A percentile compares a stretch with the other conserved stretches of the same genome.
These are phyloP conservation scores for Takashimella koratensis DNA, from an alignment of 1,284 basidiomycete genomes.

Conservation along the genomic window DNA sequence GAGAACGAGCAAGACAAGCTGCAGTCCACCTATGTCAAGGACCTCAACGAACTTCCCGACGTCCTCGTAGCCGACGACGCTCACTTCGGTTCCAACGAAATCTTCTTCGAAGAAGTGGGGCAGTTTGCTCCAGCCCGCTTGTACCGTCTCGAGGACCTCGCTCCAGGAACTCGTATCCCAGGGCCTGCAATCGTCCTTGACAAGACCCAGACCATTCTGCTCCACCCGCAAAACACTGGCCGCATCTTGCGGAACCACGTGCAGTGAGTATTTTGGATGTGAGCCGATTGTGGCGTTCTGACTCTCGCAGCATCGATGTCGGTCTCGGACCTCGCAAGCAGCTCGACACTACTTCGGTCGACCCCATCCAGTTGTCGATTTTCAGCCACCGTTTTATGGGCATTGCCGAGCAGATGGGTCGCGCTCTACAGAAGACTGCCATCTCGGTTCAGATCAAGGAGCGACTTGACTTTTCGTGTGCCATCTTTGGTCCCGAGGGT, in stretches of 20 bases:
- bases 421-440: constrained; percentile 12
- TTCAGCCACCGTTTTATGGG: constrained; percentile 45
- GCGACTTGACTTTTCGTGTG: constrained; percentile 43
- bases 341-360: constrained; percentile 15
- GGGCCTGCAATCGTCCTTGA: constrained; percentile 11
- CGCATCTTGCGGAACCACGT: constrained; percentile 20
- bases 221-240: constrained; percentile 18
- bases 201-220: constrained; percentile 12
- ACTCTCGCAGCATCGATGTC: constrained; percentile 16
- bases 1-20: constrained; percentile 21
- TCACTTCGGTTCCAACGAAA: constrained; percentile 5
- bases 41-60: constrained; percentile 1
- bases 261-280: constrained; percentile 53
- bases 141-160: constrained; percentile 4
- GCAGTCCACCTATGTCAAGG: constrained; percentile 7
- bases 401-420: constrained; percentile 50
- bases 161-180: constrained; percentile 4
- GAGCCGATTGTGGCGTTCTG: neutral
- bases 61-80: neutral
- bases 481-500: constrained; percentile 51
- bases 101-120: constrained; percentile 13
- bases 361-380: constrained; percentile 50
- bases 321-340: constrained; percentile 6
- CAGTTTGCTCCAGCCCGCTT: constrained; percentile 4
- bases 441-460: constrained; percentile 48